Evolutionary conservation across 1,284 basidiomycete species (phyloP).

Genomic region (Marasmius sp.): DNA sequence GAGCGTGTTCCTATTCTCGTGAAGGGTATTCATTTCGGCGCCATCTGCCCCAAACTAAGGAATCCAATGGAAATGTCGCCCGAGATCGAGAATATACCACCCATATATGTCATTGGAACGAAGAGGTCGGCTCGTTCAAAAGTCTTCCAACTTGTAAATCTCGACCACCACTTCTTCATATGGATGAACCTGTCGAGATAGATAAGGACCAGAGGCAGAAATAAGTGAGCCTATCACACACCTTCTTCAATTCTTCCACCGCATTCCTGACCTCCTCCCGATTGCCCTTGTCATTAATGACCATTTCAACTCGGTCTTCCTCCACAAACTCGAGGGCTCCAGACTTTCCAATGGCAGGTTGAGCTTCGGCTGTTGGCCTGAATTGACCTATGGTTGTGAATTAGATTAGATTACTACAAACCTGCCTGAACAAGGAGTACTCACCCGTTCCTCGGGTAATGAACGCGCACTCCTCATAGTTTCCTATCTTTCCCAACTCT

Average conservation of each 20-base stretch:
- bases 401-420: constrained; percentile 1
- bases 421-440: constrained; percentile 7
- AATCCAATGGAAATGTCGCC: background rate
- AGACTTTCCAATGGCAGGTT: constrained; percentile 41
- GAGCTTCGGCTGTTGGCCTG: constrained; percentile 38
- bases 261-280: constrained; percentile 38
- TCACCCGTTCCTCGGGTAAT: constrained; percentile 49
- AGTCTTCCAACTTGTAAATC: constrained; percentile 50
- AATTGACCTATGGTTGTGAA: constrained; percentile 43
- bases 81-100: too few species aligned
- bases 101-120: background rate
- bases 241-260: constrained; percentile 46
- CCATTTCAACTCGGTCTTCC: constrained; percentile 53
- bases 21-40: too few species aligned
- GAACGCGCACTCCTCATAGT: constrained; percentile 55
- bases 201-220: background rate
- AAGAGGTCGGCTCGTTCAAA: constrained; percentile 24
- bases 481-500: constrained; percentile 47
- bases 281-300: constrained; percentile 41
- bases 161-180: constrained; percentile 61
- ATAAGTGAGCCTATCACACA: constrained; percentile 24
- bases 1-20: too few species aligned
- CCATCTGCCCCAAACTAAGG: too few species aligned
- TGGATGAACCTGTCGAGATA: constrained; percentile 43
- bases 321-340: constrained; percentile 48